Evolutionary conservation across 2,329 filamentous ascomycete species (phyloP).

Genomic region (Domatiomyces globalis): DNA sequence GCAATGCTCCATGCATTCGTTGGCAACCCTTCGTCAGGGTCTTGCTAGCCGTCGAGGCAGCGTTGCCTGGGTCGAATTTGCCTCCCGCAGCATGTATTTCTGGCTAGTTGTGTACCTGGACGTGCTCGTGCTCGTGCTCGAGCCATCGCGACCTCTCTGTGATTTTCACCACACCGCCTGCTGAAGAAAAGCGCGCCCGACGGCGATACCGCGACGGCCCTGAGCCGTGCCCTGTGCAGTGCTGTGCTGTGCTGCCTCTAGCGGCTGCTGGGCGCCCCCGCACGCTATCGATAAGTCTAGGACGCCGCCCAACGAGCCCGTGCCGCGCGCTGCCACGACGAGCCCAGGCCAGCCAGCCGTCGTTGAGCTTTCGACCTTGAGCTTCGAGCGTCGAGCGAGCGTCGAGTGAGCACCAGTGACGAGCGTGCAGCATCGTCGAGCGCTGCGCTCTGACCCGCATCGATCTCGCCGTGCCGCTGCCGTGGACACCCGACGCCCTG

Average conservation of each 20-base stretch:
- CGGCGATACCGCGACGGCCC: neutral
- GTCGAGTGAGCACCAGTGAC: neutral
- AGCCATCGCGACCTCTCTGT: neutral
- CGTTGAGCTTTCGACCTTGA: neutral
- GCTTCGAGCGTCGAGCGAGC: neutral
- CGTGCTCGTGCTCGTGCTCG: constrained; percentile 6
- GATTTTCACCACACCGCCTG: neutral
- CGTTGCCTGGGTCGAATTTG: neutral
- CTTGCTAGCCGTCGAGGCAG: neutral
- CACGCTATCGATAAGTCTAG: neutral
- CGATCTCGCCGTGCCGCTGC: too few relatives aligned
- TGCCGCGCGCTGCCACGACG: neutral
- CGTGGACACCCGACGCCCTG: neutral
- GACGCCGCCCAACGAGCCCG: neutral
- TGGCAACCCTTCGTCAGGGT: constrained; percentile 10
- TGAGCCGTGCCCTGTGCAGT: constrained; percentile 1
- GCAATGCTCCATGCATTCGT: constrained; percentile 14
- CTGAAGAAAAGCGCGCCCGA: neutral
- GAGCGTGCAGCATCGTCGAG: neutral
- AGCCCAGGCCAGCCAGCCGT: neutral
- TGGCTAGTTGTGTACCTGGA: constrained; percentile 6
- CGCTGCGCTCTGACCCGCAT: neutral
- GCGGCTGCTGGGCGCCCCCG: too few relatives aligned
- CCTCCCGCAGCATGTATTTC: neutral
- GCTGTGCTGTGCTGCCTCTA: constrained; percentile 6